Evolutionary conservation across 768 basidiomycete genomes (phyloP).

Genomic region (Kwoniella dejecticola): DNA sequence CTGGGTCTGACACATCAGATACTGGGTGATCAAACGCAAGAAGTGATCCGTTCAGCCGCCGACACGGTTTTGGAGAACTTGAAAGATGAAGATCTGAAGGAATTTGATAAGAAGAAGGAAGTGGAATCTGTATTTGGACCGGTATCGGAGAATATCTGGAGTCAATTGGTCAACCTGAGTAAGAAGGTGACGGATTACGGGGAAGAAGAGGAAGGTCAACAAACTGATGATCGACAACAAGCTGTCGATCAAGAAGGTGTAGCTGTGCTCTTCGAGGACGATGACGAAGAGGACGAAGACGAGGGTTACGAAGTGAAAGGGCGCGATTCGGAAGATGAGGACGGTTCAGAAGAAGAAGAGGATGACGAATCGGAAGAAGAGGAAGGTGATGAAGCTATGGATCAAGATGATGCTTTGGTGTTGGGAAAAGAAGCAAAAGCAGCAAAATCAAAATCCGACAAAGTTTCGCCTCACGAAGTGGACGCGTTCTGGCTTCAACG

Average conservation of each 20-base stretch:
- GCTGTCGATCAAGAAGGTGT: constrained; percentile 97
- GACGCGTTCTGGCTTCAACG: constrained; percentile 99
- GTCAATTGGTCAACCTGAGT: constrained; percentile 75
- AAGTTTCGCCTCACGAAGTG: constrained; percentile 84
- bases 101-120: constrained; percentile 97
- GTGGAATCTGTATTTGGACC: constrained; percentile 73
- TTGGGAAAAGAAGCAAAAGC: constrained; percentile 67
- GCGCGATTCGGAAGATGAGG: constrained; percentile 78
- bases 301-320: constrained; percentile 80
- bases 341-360: constrained; percentile 59
- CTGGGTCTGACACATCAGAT: constrained; percentile 76
- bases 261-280: constrained; percentile 95
- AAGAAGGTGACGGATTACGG: constrained; percentile 98
- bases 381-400: constrained; percentile 59
- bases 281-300: constrained; percentile 82
- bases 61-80: constrained; percentile 84
- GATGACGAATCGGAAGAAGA: constrained; percentile 55
- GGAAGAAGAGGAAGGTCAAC: constrained; percentile 71
- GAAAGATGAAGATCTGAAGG: constrained; percentile 85
- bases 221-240: constrained; percentile 79
- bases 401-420: constrained; percentile 70
- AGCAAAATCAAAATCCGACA: constrained; percentile 64
- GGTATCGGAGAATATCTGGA: constrained; percentile 72
- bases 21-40: constrained; percentile 93
- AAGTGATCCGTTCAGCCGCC: constrained; percentile 93